Conservation (phyloP, 176 grass and related monocot genomes). For the Musa itinerans region DNA sequence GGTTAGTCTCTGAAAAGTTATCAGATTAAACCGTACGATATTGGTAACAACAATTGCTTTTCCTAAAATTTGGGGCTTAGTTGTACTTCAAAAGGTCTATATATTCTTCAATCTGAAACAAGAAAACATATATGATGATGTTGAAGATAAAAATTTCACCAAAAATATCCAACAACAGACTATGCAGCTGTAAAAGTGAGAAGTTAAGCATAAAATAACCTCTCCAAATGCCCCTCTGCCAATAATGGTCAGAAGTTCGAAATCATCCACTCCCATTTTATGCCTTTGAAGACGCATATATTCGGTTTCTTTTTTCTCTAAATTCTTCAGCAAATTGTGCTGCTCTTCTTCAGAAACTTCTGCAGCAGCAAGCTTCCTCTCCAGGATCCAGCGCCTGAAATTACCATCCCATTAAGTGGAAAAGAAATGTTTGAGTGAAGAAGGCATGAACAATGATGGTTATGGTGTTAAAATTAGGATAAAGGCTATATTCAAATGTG, state of each 20-base stretch:
- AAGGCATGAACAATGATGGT: neutral
- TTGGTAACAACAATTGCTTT: too few species aligned
- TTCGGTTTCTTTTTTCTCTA: conserved; percentile 71
- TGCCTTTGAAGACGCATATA: conserved; percentile 61
- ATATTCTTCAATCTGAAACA: neutral
- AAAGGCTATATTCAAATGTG: neutral
- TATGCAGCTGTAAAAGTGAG: neutral
- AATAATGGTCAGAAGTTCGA: conserved; percentile 55
- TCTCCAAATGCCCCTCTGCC: conserved; percentile 64
- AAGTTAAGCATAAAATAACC: conserved; percentile 19
- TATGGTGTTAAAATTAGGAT: neutral
- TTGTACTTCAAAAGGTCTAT: neutral
- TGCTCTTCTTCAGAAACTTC: conserved; percentile 52
- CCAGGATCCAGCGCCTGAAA: conserved; percentile 47
- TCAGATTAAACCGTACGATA: neutral
- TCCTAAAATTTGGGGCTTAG: neutral
- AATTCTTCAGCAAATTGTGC: conserved; percentile 50
- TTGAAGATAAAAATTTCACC: neutral
- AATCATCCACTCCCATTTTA: conserved; percentile 57
- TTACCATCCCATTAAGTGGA: neutral
- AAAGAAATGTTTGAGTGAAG: neutral
- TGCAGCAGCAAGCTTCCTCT: conserved; percentile 49
- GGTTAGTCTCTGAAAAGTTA: neutral
- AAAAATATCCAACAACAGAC: neutral
- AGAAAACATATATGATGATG: neutral